Conservation (phyloP, 768 basidiomycete genomes). For the Rhizopogon vulgaris region DNA sequence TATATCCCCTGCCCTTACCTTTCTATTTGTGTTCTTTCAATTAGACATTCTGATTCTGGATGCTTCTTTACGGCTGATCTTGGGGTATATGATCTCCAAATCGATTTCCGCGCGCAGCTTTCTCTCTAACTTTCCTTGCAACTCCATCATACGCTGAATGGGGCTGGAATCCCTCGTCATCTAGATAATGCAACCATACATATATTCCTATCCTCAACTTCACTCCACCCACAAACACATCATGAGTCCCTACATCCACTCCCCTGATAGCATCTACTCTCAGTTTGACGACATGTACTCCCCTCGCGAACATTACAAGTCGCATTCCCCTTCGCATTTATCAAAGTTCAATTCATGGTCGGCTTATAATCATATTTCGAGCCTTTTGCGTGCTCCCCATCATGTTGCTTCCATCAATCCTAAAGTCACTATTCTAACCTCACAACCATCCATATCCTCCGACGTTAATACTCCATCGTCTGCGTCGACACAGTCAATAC, state of each 20-base stretch:
- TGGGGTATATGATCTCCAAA: constrained; percentile 26
- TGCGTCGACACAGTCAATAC: constrained; percentile 25
- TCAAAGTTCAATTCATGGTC: constrained; percentile 15
- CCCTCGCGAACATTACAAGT: constrained; percentile 16
- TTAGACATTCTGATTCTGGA: constrained; percentile 11
- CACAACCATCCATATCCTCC: constrained; percentile 15
- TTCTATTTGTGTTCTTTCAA: constrained; percentile 7
- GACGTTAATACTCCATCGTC: constrained; percentile 27
- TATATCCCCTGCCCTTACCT: constrained; percentile 11
- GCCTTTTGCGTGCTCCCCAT: constrained; percentile 9
- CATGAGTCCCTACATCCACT: constrained; percentile 24
- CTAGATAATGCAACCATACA: constrained; percentile 19
- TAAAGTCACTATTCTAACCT: constrained; percentile 21
- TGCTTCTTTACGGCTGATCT: constrained; percentile 17
- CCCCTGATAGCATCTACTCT: constrained; percentile 12
- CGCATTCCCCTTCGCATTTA: constrained; percentile 9
- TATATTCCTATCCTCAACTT: constrained; percentile 25
- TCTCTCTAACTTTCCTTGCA: constrained; percentile 9
- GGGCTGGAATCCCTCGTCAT: constrained; percentile 4
- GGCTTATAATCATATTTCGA: constrained; percentile 8
- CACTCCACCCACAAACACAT: constrained; percentile 11
- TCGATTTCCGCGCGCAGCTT: constrained; percentile 17
- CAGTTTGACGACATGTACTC: constrained; percentile 15
- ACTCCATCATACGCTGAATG: constrained; percentile 18
- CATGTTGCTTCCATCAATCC: constrained; percentile 18